Base-by-base conservation (phyloP, 805 yeast species). In the Wickerhamiella alocasiicola region DNA sequence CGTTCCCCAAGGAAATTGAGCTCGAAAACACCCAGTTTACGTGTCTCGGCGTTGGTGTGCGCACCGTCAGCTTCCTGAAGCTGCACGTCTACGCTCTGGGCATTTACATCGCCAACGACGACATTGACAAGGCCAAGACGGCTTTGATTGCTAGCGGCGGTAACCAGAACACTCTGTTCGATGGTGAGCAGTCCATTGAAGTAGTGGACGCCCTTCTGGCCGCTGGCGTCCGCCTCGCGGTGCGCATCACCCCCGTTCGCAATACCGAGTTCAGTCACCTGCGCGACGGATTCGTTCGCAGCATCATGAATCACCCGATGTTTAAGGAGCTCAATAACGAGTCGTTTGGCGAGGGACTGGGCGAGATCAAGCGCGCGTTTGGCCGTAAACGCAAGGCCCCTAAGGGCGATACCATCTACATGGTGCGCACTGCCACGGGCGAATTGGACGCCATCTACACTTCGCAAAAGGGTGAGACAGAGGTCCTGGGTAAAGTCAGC, bases 201-300 rank as follows among this genome's bases (percentile, higher is more conserved):
- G 53, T 83, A 15, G 59, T 83, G 21, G 67, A 70, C 15, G 66
- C 70, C 41, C 61, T 87, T 35, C 55, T 85, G 30, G 73, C 71
- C 31, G 59, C 72, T 9, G 72, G 76, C 11, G 71, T 79, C 26
- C 70, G 75, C 43, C 69, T 84, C 49, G 64, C 76, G 33, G 78
- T 85, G 19, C 67, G 94, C 47, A 78, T 88, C 44, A 76, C 80
- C 9, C 96, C 98, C 0, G 76, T 79, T 13, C 72, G 95, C 55
- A 84, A 81, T 57, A 88, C 97, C 1, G 96, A 88, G 60, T 85
- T 81, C 60, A 75, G 76, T 47, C 97, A 91, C 56, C 61, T 88
- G 53, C 72, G 81, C 49, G 97, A 91, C 55, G 97, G 97, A 0
- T 71, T 91, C 46, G 71, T 84, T 36, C 78, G 87, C 56, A 75